A percentile compares a stretch with the other conserved stretches of the same genome.
Evolutionary conservation across 768 basidiomycete species (phyloP).

Genomic region (Trametes cinnabarina): DNA sequence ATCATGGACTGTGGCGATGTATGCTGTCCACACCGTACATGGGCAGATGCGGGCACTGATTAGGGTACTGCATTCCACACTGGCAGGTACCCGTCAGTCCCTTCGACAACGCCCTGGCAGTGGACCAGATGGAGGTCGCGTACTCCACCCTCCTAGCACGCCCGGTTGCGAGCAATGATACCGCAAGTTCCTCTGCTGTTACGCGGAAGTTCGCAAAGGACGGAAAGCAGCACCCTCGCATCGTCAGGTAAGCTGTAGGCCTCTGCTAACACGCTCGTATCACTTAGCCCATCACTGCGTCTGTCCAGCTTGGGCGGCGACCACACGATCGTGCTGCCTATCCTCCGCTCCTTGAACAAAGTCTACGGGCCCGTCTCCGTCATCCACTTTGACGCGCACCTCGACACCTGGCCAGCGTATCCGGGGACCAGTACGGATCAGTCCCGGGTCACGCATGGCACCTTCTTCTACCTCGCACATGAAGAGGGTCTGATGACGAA

Average conservation of each 20-base stretch:
- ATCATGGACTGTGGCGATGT: conserved; percentile 87
- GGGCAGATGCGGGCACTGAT: neutral
- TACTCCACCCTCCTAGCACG: conserved; percentile 75
- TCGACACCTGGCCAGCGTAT: conserved; percentile 59
- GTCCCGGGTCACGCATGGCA: conserved; percentile 77
- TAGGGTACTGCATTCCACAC: neutral
- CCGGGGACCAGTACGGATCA: conserved; percentile 49
- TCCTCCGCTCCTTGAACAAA: conserved; percentile 74
- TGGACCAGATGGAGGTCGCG: conserved; percentile 86
- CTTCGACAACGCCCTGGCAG: conserved; percentile 78
- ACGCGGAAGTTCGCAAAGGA: conserved; percentile 48
- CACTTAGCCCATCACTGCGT: neutral
- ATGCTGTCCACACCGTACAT: neutral
- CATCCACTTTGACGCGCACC: conserved; percentile 80
- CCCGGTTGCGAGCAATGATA: conserved; percentile 35
- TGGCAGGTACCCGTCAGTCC: conserved; percentile 69
- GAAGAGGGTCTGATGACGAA: conserved; percentile 76
- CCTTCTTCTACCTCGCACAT: conserved; percentile 79
- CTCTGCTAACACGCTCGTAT: neutral
- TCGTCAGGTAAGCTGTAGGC: conserved; percentile 49
- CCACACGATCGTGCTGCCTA: conserved; percentile 85
- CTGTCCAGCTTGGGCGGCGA: conserved; percentile 62
- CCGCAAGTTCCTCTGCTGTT: neutral
- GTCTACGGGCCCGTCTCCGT: conserved; percentile 81
- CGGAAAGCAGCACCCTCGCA: conserved; percentile 66